These are phyloP conservation scores for Polygonum aviculare DNA, from an alignment of 148 eudicot genomes.

Conservation along the genomic window DNA sequence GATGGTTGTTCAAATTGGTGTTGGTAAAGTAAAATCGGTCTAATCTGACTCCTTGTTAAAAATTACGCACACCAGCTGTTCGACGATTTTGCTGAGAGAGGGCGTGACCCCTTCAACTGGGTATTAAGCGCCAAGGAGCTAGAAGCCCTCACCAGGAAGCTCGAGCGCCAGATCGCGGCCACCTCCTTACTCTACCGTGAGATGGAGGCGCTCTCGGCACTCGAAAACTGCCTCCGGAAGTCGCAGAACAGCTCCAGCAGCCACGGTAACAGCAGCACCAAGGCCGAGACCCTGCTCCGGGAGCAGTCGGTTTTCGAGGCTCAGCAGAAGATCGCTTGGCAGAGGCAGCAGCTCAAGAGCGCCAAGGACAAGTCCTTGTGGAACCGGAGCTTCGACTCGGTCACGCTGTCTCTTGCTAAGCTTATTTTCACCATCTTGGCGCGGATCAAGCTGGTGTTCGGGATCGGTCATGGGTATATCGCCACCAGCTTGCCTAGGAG, in stretches of 20 bases:
- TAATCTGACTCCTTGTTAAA: background rate
- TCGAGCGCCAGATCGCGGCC: constrained; percentile 36
- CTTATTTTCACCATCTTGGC: constrained; percentile 55
- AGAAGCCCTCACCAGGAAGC: constrained; percentile 39
- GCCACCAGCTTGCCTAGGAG: constrained; percentile 46
- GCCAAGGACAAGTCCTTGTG: constrained; percentile 63
- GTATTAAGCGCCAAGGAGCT: constrained; percentile 45
- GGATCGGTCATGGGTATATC: constrained; percentile 31
- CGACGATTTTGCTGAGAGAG: constrained; percentile 50
- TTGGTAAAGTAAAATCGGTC: background rate
- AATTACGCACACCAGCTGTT: constrained; percentile 17
- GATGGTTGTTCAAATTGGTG: too few species aligned
- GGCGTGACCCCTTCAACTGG: constrained; percentile 56
- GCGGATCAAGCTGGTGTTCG: constrained; percentile 71
- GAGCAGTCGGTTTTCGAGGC: constrained; percentile 22
- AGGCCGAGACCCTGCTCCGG: constrained; percentile 8
- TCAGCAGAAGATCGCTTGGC: constrained; percentile 59
- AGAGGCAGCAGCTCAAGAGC: constrained; percentile 56
- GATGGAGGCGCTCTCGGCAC: constrained; percentile 47
- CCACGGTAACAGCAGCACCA: constrained; percentile 5
- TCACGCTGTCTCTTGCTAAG: constrained; percentile 35
- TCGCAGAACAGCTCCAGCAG: constrained; percentile 15
- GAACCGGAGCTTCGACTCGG: constrained; percentile 53
- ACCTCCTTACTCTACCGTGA: constrained; percentile 55
- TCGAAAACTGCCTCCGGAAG: constrained; percentile 25